Evolutionary conservation across 1,284 basidiomycete species (phyloP).

Genomic region (Trichosporon sp.): DNA sequence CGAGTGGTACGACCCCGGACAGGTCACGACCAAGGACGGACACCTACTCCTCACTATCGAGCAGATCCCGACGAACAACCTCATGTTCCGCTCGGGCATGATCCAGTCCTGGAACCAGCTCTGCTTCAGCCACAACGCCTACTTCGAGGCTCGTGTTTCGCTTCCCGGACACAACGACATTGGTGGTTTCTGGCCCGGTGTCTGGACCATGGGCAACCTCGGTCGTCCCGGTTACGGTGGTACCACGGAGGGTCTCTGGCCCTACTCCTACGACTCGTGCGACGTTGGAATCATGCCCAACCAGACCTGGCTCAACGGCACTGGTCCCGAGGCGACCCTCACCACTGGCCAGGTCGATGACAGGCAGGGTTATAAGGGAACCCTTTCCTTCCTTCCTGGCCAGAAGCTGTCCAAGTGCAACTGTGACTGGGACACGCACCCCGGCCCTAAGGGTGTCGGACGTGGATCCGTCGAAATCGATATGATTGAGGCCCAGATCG

Average conservation of each 20-base stretch:
- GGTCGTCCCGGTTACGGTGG: slow-evolving; percentile 55
- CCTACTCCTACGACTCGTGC: slow-evolving; percentile 46
- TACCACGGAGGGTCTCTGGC: slow-evolving; percentile 72
- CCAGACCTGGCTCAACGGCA: slow-evolving; percentile 45
- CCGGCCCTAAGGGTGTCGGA: slow-evolving; percentile 58
- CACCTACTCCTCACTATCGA: slow-evolving; percentile 73
- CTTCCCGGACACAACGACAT: slow-evolving; percentile 39
- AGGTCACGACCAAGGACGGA: slow-evolving; percentile 75
- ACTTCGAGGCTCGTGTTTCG: slow-evolving; percentile 43
- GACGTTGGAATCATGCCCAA: slow-evolving; percentile 32
- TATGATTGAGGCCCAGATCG: slow-evolving; percentile 59
- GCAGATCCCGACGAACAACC: slow-evolving; percentile 62
- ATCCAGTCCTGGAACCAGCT: slow-evolving; percentile 55
- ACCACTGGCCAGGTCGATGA: slow-evolving; percentile 30
- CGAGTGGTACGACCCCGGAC: slow-evolving; percentile 65
- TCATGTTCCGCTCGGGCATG: slow-evolving; percentile 64
- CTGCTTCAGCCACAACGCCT: slow-evolving; percentile 48
- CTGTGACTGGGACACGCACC: slow-evolving; percentile 58
- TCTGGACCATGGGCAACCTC: slow-evolving; percentile 53
- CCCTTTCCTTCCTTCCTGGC: slow-evolving; percentile 49
- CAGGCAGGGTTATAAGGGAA: slow-evolving; percentile 23
- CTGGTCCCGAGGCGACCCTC: slow-evolving; percentile 44
- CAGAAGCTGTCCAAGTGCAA: slow-evolving; percentile 56
- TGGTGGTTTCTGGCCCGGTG: slow-evolving; percentile 54
- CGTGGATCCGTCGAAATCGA: slow-evolving; percentile 65